phyloP scores from a whole-genome alignment of 1,139 yeast genomes.

The Wickerhamomyces sp. region DNA sequence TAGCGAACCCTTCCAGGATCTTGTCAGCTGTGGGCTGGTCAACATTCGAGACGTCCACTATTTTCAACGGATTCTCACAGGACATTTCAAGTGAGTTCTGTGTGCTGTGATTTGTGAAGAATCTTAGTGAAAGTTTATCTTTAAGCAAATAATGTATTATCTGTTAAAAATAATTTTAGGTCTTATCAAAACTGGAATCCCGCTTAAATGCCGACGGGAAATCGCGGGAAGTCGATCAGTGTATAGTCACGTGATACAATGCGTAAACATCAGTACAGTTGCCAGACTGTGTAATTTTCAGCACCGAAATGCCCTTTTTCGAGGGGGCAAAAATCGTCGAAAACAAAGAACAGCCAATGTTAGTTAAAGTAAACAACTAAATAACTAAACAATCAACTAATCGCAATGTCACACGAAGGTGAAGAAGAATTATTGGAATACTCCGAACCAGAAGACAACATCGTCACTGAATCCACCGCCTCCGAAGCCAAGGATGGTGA shows the following conservation, averaged over 20 bases:
- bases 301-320: background rate
- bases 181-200: no score
- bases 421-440: constrained; percentile 99
- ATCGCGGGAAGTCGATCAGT: no score
- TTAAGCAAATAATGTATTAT: no score
- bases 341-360: no score
- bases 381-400: constrained; percentile 7
- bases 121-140: no score
- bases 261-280: background rate
- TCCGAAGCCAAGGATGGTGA: constrained; percentile 47
- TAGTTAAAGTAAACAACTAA: no score
- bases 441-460: constrained; percentile 96
- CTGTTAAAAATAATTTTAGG: no score
- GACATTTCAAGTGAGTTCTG: constrained; percentile 1
- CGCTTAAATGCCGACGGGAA: no score
- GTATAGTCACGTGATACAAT: background rate
- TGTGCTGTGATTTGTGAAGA: no score
- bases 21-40: constrained; percentile 42
- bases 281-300: background rate
- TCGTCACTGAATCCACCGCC: constrained; percentile 60
- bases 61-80: constrained; percentile 35
- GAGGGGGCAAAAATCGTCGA: background rate
- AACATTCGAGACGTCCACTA: constrained; percentile 52
- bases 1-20: constrained; percentile 58
- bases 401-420: constrained; percentile 77